Percentiles rank a stretch among this genome's conserved stretches.
phyloP scores from a whole-genome alignment of 2,329 filamentous ascomycete species.

The Apiospora hydei region DNA sequence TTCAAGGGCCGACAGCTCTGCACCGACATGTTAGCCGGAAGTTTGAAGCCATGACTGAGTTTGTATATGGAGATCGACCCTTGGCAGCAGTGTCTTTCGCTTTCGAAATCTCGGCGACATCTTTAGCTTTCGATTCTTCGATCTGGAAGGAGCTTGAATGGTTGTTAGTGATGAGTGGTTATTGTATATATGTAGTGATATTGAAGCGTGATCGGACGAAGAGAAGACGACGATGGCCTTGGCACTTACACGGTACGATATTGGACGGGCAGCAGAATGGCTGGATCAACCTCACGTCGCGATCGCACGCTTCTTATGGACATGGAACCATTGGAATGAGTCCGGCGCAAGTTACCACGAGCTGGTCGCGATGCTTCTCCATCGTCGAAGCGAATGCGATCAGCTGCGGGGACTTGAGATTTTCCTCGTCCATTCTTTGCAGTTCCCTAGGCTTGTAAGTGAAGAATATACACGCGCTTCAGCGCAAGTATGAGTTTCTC shows the following conservation, averaged over 20 bases:
- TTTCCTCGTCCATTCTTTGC: constrained; percentile 38
- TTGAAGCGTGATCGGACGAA: constrained; percentile 46
- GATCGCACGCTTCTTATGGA: constrained; percentile 50
- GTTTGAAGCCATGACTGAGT: constrained; percentile 42
- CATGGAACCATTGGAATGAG: constrained; percentile 47
- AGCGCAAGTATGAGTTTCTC: background rate
- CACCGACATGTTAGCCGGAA: constrained; percentile 9
- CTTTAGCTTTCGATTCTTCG: constrained; percentile 18
- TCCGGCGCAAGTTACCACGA: constrained; percentile 35
- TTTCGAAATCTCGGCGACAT: constrained; percentile 17
- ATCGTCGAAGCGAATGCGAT: constrained; percentile 47
- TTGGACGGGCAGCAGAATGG: constrained; percentile 15
- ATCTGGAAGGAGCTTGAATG: constrained; percentile 23
- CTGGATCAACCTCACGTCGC: constrained; percentile 41
- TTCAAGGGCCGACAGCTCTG: constrained; percentile 22
- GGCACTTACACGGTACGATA: constrained; percentile 23
- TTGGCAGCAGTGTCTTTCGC: constrained; percentile 23
- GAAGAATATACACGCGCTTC: background rate
- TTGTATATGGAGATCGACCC: constrained; percentile 33
- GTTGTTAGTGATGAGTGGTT: background rate
- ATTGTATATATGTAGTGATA: constrained; percentile 35
- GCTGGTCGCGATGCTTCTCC: constrained; percentile 42
- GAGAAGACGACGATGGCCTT: background rate
- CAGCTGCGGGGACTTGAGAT: constrained; percentile 35
- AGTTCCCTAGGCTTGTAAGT: background rate